A percentile compares a stretch with the other conserved stretches of the same genome.
phyloP scores from a whole-genome alignment of 352 stramenopile genomes.

The Vaucheria bursata region DNA sequence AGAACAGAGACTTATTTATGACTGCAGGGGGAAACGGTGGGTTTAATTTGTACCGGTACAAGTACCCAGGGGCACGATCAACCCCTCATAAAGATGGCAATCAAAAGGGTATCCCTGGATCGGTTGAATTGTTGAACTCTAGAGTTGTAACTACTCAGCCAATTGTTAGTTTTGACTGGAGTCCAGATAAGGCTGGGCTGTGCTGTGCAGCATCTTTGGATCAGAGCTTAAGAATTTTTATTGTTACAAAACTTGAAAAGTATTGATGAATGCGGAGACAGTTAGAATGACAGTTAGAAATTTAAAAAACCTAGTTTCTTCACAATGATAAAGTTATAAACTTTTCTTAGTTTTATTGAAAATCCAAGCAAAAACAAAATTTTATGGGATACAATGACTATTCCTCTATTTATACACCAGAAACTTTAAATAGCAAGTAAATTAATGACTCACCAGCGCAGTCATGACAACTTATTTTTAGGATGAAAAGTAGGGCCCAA shows the following conservation, averaged over 20 bases:
- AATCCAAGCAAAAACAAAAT: no score
- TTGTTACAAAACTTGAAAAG: slow-evolving; percentile 89
- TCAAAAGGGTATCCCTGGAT: slow-evolving; percentile 73
- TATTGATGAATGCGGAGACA: no score
- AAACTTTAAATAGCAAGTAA: no score
- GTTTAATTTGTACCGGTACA: slow-evolving; percentile 95
- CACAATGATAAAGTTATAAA: no score
- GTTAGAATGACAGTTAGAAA: no score
- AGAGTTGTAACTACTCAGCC: slow-evolving; percentile 87
- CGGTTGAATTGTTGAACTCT: slow-evolving; percentile 86
- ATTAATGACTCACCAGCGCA: no score
- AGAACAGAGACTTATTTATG: slow-evolving; percentile 92
- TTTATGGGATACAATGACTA: no score
- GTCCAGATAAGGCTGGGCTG: slow-evolving; percentile 80
- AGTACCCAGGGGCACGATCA: slow-evolving; percentile 55
- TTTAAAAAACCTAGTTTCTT: no score
- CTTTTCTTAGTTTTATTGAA: no score
- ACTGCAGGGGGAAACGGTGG: slow-evolving; percentile 87
- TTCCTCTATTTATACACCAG: no score
- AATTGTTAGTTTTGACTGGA: slow-evolving; percentile 92
- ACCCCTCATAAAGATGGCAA: slow-evolving; percentile 59
- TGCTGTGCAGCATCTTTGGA: slow-evolving; percentile 80
- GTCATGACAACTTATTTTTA: no score
- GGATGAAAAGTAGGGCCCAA: no score
- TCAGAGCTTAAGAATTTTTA: slow-evolving; percentile 85